A percentile compares a stretch with the other conserved stretches of the same genome.
These are phyloP conservation scores for Auriscalpium orientale DNA, from an alignment of 768 basidiomycete species.

Conservation along the genomic window DNA sequence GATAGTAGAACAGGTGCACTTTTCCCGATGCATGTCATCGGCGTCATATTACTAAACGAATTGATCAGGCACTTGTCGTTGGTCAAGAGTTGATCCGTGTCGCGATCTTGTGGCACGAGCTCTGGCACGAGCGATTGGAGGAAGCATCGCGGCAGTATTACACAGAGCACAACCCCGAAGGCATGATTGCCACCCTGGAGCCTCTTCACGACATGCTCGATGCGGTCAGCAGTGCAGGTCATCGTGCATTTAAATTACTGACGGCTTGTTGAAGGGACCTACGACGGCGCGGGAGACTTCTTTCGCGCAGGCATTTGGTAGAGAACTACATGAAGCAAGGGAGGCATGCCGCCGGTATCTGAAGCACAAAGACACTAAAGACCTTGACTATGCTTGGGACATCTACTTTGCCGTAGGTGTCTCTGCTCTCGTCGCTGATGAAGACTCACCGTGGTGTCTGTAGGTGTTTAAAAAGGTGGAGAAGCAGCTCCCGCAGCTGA, in stretches of 20 bases:
- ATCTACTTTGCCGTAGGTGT: conserved; percentile 84
- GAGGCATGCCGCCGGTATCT: conserved; percentile 86
- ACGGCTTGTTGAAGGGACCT: conserved; percentile 55
- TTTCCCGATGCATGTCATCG: not conserved
- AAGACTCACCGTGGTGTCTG: not conserved
- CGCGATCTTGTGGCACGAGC: conserved; percentile 97
- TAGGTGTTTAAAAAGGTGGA: conserved; percentile 96
- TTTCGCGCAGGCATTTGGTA: conserved; percentile 88
- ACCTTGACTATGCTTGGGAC: conserved; percentile 97
- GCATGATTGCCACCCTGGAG: conserved; percentile 90
- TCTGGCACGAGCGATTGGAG: conserved; percentile 99
- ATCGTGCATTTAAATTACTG: not conserved
- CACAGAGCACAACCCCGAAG: conserved; percentile 93
- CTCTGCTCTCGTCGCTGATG: not conserved
- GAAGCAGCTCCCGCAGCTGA: conserved; percentile 84
- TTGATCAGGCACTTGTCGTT: conserved; percentile 72
- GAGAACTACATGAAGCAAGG: conserved; percentile 86
- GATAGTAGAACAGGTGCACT: conserved; percentile 76
- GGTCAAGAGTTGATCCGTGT: conserved; percentile 94
- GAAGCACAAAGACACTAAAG: conserved; percentile 75
- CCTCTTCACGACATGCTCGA: conserved; percentile 92
- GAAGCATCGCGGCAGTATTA: conserved; percentile 96
- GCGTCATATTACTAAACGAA: conserved; percentile 2
- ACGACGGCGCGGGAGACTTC: conserved; percentile 92
- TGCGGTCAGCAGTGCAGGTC: conserved; percentile 36